Conservation (phyloP, 2,329 filamentous ascomycete genomes). For the Colletotrichum coccodes region DNA sequence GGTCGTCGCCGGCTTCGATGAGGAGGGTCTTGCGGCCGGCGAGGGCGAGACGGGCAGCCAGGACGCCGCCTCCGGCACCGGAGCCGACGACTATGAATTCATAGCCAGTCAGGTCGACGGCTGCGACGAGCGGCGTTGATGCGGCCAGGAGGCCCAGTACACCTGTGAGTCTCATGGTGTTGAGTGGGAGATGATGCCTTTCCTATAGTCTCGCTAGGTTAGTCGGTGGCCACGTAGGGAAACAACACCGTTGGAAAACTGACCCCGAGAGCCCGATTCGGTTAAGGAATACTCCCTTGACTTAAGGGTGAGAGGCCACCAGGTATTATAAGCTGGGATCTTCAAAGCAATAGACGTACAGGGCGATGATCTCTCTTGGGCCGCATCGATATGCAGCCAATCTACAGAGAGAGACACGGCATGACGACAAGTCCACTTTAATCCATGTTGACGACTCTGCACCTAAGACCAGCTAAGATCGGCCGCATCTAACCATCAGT, state of each 20-base stretch:
- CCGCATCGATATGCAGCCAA: background rate
- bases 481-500: background rate
- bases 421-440: background rate
- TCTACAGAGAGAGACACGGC: background rate
- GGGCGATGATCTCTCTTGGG: background rate
- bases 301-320: background rate
- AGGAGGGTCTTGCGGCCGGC: constrained; percentile 70
- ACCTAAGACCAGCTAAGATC: background rate
- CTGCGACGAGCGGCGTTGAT: constrained; percentile 32
- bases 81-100: constrained; percentile 73
- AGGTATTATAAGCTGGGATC: background rate
- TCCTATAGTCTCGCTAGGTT: background rate
- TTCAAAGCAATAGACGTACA: background rate
- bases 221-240: too few species aligned
- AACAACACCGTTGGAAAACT: background rate
- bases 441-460: background rate
- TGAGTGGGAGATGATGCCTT: background rate
- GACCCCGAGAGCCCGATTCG: background rate
- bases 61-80: constrained; percentile 67
- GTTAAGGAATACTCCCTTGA: background rate
- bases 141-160: constrained; percentile 35
- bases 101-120: constrained; percentile 50
- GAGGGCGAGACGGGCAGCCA: constrained; percentile 68
- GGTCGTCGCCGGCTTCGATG: constrained; percentile 69
- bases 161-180: constrained; percentile 22